Conservation (phyloP, 306 rosid genomes). For the Parietaria judaica region DNA sequence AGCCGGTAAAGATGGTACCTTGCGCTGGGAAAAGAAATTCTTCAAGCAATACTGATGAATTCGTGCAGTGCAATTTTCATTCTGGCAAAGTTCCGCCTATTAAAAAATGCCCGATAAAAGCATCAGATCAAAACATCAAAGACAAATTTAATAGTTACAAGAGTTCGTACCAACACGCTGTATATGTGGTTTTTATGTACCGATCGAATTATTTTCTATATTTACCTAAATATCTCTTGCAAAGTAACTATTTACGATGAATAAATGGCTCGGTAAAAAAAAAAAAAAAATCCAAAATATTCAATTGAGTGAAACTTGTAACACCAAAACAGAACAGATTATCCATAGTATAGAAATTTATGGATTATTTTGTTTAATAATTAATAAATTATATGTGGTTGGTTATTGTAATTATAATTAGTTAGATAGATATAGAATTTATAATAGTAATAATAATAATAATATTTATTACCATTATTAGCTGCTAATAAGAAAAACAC, state of each 20-base stretch:
- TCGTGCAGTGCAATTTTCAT: constrained; percentile 54
- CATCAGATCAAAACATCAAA: constrained; percentile 15
- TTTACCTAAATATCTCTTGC: background rate
- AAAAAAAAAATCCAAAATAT: too few relatives aligned
- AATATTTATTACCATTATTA: too few relatives aligned
- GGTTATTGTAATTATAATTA: too few relatives aligned
- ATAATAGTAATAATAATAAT: too few relatives aligned
- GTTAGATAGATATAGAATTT: too few relatives aligned
- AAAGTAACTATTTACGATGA: background rate
- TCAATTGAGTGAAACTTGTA: background rate
- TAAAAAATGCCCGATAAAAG: constrained; percentile 13
- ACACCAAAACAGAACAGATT: constrained; percentile 3
- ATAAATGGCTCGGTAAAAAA: background rate
- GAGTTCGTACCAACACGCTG: background rate
- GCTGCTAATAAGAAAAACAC: background rate
- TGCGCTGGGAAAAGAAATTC: constrained; percentile 46
- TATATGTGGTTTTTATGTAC: background rate
- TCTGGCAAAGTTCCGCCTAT: constrained; percentile 72
- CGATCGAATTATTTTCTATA: background rate
- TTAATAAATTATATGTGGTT: too few relatives aligned
- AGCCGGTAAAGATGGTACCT: constrained; percentile 35
- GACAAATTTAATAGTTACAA: background rate
- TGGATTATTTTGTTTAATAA: too few relatives aligned
- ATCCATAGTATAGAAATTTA: background rate
- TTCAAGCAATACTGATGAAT: constrained; percentile 70